Percentiles rank a stretch among this genome's conserved stretches.
phyloP scores from a whole-genome alignment of 805 yeast species.

The Candida silvatica region DNA sequence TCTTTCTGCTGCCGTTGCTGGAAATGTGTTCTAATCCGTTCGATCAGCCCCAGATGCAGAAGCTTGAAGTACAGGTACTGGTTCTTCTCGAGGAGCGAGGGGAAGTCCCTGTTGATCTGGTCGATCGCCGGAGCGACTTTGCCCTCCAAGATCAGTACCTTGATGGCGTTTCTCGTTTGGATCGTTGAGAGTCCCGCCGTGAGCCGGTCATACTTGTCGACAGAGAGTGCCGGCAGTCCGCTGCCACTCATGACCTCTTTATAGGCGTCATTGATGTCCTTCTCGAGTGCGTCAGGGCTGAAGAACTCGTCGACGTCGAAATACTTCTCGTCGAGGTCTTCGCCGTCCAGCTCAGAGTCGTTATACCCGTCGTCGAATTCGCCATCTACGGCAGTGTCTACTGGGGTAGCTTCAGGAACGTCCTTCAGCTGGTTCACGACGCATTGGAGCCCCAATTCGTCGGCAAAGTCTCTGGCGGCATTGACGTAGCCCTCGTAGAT shows the following conservation, averaged over 20 bases:
- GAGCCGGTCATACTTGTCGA: constrained; percentile 12
- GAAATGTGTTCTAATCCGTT: constrained; percentile 60
- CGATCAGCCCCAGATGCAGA: constrained; percentile 65
- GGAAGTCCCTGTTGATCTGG: constrained; percentile 49
- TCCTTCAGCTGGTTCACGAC: constrained; percentile 20
- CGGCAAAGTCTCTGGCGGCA: constrained; percentile 54
- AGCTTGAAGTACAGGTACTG: constrained; percentile 64
- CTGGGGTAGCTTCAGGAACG: constrained; percentile 3
- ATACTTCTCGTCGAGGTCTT: not conserved
- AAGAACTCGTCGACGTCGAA: constrained; percentile 8
- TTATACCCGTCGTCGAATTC: not conserved
- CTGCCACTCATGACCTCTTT: constrained; percentile 4
- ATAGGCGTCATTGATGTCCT: constrained; percentile 9
- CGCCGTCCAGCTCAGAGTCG: not conserved
- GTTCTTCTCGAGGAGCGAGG: constrained; percentile 55
- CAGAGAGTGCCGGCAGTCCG: not conserved
- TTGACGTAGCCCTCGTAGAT: constrained; percentile 69
- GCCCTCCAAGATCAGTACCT: constrained; percentile 47
- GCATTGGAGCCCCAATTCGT: constrained; percentile 37
- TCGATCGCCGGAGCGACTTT: constrained; percentile 51
- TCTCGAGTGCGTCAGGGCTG: constrained; percentile 7
- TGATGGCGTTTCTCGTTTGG: constrained; percentile 42
- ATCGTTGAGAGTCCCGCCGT: constrained; percentile 41
- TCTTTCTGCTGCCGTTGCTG: not conserved
- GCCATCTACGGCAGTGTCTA: too few species aligned